Base-by-base conservation (phyloP, 2,329 filamentous ascomycete genomes). In the Allantophomopsis cytisporea region DNA sequence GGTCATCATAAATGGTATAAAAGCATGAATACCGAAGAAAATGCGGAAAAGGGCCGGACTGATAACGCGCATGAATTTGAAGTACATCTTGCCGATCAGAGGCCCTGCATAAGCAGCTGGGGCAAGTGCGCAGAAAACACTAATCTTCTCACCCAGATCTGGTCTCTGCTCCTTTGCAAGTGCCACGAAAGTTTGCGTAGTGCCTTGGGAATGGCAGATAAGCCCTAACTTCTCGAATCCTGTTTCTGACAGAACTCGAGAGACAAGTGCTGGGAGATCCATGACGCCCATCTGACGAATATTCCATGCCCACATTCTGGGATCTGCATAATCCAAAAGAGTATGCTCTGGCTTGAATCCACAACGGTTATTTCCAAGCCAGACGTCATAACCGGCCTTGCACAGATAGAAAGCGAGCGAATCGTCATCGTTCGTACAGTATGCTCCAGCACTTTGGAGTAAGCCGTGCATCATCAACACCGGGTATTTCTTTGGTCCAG, bases 231-330 rank as follows among this genome's bases (percentile, higher is more conserved):
- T 91, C 13, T 74, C 65, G 51, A 93, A 94, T 0, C 82, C 80
- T 0, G 88, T 95, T 60, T 93, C 82, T 31, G 69, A 70, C 2
- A 94, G 68, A 1, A 95, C 84, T 5, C 84, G 76, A 0, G 81
- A 84, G 1, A 83, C 72, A 28, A 95, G 68, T 0, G 88, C 87
- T 0, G 88, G 72, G 2, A 96, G 69, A 54, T 96, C 89, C 54
- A 93, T 76, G 1, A 88, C 80, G 3, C 87, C 89, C 83, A 95
- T 93, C 53, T 94, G 85, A 0, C 84, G 76, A 40, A 95, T 93
- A 48, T 94, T 94, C 89, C 89, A 96, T 32, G 80, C 77, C 89
- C 89, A 95, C 84, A 95, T 93, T 21, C 87, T 74, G 2, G 89
- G 88, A 53, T 96, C 89, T 3, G 64, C 64, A 47, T 82, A 77